Percentiles rank a stretch among this genome's conserved stretches.
phyloP scores from a whole-genome alignment of 345 rosid species.

The Conringia planisiliqua region DNA sequence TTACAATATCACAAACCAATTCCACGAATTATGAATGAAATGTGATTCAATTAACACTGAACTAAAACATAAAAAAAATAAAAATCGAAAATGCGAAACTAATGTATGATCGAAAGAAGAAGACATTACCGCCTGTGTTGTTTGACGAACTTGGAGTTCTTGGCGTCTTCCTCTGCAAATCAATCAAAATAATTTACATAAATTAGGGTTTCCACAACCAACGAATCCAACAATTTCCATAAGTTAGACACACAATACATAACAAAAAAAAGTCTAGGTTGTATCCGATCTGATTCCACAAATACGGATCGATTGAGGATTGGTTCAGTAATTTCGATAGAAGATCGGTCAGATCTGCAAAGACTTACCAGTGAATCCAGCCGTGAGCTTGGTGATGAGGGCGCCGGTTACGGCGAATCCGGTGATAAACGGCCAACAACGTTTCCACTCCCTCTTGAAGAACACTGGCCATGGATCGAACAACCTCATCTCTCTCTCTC shows the following conservation, averaged over 20 bases:
- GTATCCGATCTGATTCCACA: neutral
- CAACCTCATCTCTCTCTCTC: slow-evolving; percentile 29
- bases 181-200: neutral
- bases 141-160: slow-evolving; percentile 79
- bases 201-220: slow-evolving; percentile 16
- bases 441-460: slow-evolving; percentile 80
- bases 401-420: slow-evolving; percentile 79
- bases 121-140: slow-evolving; percentile 66
- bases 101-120: neutral
- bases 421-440: slow-evolving; percentile 83
- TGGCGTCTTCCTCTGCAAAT: slow-evolving; percentile 85
- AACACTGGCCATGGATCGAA: slow-evolving; percentile 84
- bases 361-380: slow-evolving; percentile 65
- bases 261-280: neutral
- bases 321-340: neutral
- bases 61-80: neutral
- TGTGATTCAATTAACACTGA: neutral
- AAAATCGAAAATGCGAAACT: neutral
- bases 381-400: slow-evolving; percentile 64
- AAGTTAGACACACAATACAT: neutral
- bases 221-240: neutral
- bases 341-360: slow-evolving; percentile 27
- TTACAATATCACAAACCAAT: neutral
- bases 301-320: neutral
- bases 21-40: neutral